phyloP scores from a whole-genome alignment of 2,329 filamentous ascomycete genomes.

The Torrubiella hemipterigena region DNA sequence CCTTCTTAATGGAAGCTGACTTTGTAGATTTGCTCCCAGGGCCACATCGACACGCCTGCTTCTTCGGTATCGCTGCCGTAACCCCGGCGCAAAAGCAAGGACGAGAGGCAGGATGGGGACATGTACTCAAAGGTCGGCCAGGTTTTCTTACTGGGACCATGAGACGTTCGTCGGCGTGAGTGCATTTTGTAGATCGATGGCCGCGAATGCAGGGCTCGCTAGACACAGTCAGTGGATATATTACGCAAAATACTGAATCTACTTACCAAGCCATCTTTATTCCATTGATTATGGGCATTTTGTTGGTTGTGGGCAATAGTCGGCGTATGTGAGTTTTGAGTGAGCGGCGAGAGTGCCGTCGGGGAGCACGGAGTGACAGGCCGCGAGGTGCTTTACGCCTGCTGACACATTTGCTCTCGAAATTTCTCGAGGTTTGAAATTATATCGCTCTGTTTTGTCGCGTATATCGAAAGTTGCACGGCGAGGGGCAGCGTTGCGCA shows the following conservation, averaged over 20 bases:
- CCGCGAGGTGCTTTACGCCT: too few relatives aligned
- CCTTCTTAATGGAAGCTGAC: slow-evolving; percentile 12
- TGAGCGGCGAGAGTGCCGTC: too few relatives aligned
- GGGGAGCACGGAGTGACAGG: too few relatives aligned
- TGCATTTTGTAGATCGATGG: slow-evolving; percentile 65
- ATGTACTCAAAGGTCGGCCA: slow-evolving; percentile 56
- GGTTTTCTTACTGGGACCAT: slow-evolving; percentile 63
- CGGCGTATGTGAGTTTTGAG: too few relatives aligned
- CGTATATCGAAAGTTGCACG: too few relatives aligned
- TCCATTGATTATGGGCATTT: slow-evolving; percentile 58
- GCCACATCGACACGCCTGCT: slow-evolving; percentile 43
- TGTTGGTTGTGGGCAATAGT: neutral
- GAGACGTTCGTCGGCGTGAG: slow-evolving; percentile 53
- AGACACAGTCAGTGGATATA: slow-evolving; percentile 1
- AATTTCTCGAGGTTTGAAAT: too few relatives aligned
- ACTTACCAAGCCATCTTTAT: slow-evolving; percentile 65
- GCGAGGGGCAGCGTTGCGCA: too few relatives aligned
- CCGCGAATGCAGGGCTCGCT: slow-evolving; percentile 67
- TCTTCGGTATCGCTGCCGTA: slow-evolving; percentile 51
- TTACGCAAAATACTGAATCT: neutral
- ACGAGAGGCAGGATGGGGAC: slow-evolving; percentile 51
- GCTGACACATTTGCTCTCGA: too few relatives aligned
- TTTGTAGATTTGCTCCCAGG: slow-evolving; percentile 15
- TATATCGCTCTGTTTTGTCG: too few relatives aligned
- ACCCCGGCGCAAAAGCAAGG: slow-evolving; percentile 50